Evolutionary conservation across 176 grass and related monocot species (phyloP), one percentile per base, ranked within the genome.

Genomic region (Oropetium thomaeum): DNA sequence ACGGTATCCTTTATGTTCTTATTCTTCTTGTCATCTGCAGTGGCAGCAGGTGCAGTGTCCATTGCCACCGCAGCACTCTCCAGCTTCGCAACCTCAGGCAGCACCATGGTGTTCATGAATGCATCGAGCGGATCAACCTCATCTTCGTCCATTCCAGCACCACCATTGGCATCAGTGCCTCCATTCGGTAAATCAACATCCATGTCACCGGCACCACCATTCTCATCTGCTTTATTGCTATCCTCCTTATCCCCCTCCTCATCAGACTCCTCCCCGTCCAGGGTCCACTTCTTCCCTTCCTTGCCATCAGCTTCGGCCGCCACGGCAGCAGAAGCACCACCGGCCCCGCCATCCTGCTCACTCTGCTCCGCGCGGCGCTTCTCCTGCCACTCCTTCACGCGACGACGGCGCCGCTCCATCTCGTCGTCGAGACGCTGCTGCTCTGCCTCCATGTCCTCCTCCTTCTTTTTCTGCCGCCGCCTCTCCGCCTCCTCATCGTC

Each of bases 351-450:
- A 25, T 88, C 79, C 77, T 89, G 22, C 58, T 78, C 49, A 29
- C 41, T 40, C 76, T 85, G 40, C 71, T 78, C 69, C 62, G 92
- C 92, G 10, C 82, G 79, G 37, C 91, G 84, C 67, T 92, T 86
- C 58, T 98, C 95, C 77, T 98, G 95, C 95, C 95, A 98, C 79
- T 98, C 95, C 79, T 92, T 93, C 41, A 98, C 87, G 22, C 96
- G 87, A 1, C 89, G 89, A 5, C 96, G 86, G 6, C 96, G 76
- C 7, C 88, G 88, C 81, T 98, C 96, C 73, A 98, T 94, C 81
- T 98, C 96, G 44, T 98, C 96, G 1, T 98, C 96, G 30, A 98
- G 87, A 41, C 82, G 90, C 75, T 67, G 85, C 57, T 98, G 84
- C 81, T 98, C 93, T 20, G 89, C 93, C 80, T 93, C 90, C 52